Evolutionary conservation across 495 filamentous ascomycete genomes (phyloP), one percentile per base, ranked within the genome.

Genomic region (Cenococcum geophilum): DNA sequence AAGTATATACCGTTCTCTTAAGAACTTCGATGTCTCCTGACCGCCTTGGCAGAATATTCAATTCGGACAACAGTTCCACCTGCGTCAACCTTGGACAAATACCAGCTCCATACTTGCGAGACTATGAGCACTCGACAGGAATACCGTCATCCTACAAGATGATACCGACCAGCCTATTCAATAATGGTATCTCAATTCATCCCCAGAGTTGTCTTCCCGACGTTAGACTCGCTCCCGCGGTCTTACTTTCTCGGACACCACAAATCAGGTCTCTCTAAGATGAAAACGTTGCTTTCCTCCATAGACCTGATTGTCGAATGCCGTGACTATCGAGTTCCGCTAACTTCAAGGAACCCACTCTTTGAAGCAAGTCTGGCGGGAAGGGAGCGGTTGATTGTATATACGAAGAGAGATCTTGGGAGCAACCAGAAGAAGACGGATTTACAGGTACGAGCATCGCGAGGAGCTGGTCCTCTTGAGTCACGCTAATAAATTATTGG

Each of bases 201-300:
- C 18, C 90, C 95, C 0, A 89, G 93, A 58, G 70, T 74, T 43
- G 71, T 76, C 9, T 97, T 93, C 73, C 85, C 86, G 1, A 71
- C 76, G 35, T 77, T 84, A 70, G 80, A 86, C 57, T 83, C 83
- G 36, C 84, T 97, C 59, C 87, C 89, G 14, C 83, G 89, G 23
- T 93, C 95, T 58, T 99, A 97, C 78, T 99, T 87, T 79, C 83
- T 97, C n/a, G 93, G 93, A 59, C 93, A 99, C 72, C 93, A 99
- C 78, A 79, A 81, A 48, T 79, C 87, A 37, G 93, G 88, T n/a
- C 77, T 97, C 21, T 76, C 76, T 20, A 86, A 87, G 71, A 97
- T 99, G 88, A 89, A 88, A 73, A 84, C 83, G 58, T 79, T 87
- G 75, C 82, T 99, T 50, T 83, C 83, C 48, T 81, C 83, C 51